Base-by-base conservation (phyloP, 306 rosid species). In the Hippophae gyantsensis region DNA sequence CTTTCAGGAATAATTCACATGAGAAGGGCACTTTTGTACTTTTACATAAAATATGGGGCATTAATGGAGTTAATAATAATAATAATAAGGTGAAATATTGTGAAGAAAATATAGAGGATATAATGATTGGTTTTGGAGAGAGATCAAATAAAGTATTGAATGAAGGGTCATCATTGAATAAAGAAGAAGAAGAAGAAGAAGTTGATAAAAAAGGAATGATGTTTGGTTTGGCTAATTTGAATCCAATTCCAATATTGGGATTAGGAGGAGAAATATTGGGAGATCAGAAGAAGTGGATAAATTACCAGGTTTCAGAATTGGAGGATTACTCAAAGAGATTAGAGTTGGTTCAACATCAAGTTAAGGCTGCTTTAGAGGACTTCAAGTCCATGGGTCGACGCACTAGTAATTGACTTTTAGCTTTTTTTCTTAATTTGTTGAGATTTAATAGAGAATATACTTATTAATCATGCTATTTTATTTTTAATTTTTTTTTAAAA, bases 1-100 rank as follows among this genome's bases (percentile, higher is more conserved):
- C 81, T 10, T 81, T 87, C 10, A 60, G 83, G 12, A 80, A 77
- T 55, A 79, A 62, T 47, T 71, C 83, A 7, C 95, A 87, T 68
- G 93, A 87, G 59, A 81, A 78, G 48, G 71, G 79, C n/a, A 74
- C 84, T 62, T 87, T 87, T 57, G 85, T 82, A 64, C 74, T 87
- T 64, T 88, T 89, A 0, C 82, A 74, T 45, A 79, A 73, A 85
- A 84, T 88, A 78, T 88, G 96, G 96, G 67, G 70, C 68, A 65
- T 47, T 57, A 9, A 13, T 3, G 60, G 56, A 18, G 23, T 18
- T 18, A 18, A 18, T 18, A 18, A 18, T 18, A 18, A 18, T 18
- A 18, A 18, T 5, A 27, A 8, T 40, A 52, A 6, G 53, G 53
- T 49, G 8, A 49, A 49, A 49, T 6, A 23, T 7, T 14, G 14